Evolutionary conservation across 352 stramenopile species (phyloP).

Genomic region (Pythium angustatum): DNA sequence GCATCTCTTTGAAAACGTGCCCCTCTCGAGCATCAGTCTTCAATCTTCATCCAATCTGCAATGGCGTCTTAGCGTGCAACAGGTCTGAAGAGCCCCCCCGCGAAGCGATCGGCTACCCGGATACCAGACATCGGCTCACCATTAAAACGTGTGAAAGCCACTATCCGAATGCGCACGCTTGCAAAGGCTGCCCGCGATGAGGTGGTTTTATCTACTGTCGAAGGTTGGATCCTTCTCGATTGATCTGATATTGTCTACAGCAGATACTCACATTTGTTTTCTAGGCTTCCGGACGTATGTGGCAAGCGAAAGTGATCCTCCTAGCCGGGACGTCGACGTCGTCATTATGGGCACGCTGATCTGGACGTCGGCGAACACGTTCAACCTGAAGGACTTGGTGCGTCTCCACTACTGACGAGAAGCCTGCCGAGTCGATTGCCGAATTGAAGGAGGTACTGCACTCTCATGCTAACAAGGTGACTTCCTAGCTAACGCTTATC

Average conservation of each 20-base stretch:
- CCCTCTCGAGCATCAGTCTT: no score
- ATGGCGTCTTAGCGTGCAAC: background rate
- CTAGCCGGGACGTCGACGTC: constrained; percentile 7
- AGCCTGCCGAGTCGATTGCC: constrained; percentile 4
- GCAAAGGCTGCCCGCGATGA: background rate
- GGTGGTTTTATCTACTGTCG: constrained; percentile 9
- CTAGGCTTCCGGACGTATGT: background rate
- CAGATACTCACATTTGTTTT: background rate
- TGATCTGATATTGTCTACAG: background rate
- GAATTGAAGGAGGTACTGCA: constrained; percentile 9
- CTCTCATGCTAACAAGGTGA: background rate
- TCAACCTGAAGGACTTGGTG: constrained; percentile 4
- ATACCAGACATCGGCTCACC: constrained; percentile 6
- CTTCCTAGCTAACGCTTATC: background rate
- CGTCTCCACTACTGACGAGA: constrained; percentile 17
- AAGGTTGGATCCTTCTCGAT: background rate
- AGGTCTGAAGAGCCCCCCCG: background rate
- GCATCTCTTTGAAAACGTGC: no score
- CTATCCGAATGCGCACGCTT: no score
- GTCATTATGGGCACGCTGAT: constrained; percentile 13
- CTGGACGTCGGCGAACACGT: constrained; percentile 19
- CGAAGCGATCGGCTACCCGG: background rate
- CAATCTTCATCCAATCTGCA: background rate
- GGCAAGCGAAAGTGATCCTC: background rate
- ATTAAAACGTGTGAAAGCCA: no score